Evolutionary conservation across 495 filamentous ascomycete genomes (phyloP).

Genomic region (Poronia punctata): DNA sequence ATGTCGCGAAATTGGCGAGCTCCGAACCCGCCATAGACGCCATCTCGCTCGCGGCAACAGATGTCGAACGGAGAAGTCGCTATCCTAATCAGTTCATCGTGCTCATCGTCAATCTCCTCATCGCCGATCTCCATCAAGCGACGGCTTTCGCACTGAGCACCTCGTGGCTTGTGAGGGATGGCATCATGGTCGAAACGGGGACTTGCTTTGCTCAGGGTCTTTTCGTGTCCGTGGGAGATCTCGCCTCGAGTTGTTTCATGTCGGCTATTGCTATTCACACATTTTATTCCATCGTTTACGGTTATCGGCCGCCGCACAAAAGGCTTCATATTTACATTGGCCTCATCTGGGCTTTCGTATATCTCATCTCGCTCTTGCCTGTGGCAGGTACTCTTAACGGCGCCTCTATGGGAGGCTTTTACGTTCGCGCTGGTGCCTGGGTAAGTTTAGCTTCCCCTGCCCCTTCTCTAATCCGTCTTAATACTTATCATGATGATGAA

Average conservation of each 20-base stretch:
- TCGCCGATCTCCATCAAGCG: slow-evolving; percentile 68
- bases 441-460: slow-evolving; percentile 31
- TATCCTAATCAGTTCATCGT: slow-evolving; percentile 62
- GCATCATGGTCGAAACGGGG: slow-evolving; percentile 47
- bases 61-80: slow-evolving; percentile 2
- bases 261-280: slow-evolving; percentile 64
- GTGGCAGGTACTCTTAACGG: slow-evolving; percentile 44
- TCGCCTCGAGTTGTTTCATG: slow-evolving; percentile 64
- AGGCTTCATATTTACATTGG: slow-evolving; percentile 45
- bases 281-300: slow-evolving; percentile 55
- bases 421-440: slow-evolving; percentile 56
- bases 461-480: slow-evolving; percentile 1
- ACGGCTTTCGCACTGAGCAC: slow-evolving; percentile 60
- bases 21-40: not conserved
- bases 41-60: slow-evolving; percentile 8
- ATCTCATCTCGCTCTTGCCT: slow-evolving; percentile 50
- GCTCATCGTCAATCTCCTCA: slow-evolving; percentile 64
- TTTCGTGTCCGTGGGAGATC: slow-evolving; percentile 64
- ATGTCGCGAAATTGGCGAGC: slow-evolving; percentile 11
- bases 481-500: slow-evolving; percentile 3
- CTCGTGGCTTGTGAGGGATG: slow-evolving; percentile 49
- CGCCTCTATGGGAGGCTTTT: slow-evolving; percentile 42
- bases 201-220: slow-evolving; percentile 66
- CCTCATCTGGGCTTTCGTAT: slow-evolving; percentile 53
- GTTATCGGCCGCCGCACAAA: slow-evolving; percentile 48